A percentile compares a stretch with the other conserved stretches of the same genome.
Conservation (phyloP, 2,329 filamentous ascomycete genomes). For the Ceratocystis cacaofunesta region DNA sequence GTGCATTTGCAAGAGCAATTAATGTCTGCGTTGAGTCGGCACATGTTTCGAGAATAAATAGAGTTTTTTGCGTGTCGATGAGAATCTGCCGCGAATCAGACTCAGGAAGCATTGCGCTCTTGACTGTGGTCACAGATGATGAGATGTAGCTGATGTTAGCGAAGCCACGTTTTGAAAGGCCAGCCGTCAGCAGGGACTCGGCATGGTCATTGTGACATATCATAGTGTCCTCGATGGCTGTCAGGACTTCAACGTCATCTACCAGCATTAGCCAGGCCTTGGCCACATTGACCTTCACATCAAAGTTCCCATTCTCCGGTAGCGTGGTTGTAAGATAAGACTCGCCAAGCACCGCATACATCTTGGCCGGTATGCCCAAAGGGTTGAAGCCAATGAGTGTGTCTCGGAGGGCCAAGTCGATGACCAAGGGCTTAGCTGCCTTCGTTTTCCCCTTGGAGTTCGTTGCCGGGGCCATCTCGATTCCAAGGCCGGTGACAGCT, state of each 20-base stretch:
- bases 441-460: conserved; percentile 18
- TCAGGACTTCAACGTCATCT: conserved; percentile 42
- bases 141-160: conserved; percentile 81
- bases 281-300: conserved; percentile 51
- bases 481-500: conserved; percentile 31
- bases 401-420: conserved; percentile 66
- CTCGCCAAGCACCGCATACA: conserved; percentile 64
- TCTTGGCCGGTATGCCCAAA: conserved; percentile 56
- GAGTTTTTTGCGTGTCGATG: conserved; percentile 68
- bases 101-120: conserved; percentile 39
- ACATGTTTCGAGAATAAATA: conserved; percentile 85
- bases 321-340: conserved; percentile 55
- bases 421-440: conserved; percentile 40
- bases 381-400: conserved; percentile 78
- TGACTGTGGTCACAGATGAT: conserved; percentile 55
- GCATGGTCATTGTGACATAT: conserved; percentile 5
- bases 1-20: conserved; percentile 59
- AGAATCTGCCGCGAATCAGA: conserved; percentile 52
- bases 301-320: conserved; percentile 48
- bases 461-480: conserved; percentile 12
- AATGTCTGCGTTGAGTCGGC: conserved; percentile 94
- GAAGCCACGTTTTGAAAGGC: conserved; percentile 52
- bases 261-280: conserved; percentile 75
- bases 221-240: conserved; percentile 22
- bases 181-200: conserved; percentile 33